Evolutionary conservation across 768 basidiomycete genomes (phyloP), one percentile per base, ranked within the genome.

Genomic region (Boletus eberwhitei): DNA sequence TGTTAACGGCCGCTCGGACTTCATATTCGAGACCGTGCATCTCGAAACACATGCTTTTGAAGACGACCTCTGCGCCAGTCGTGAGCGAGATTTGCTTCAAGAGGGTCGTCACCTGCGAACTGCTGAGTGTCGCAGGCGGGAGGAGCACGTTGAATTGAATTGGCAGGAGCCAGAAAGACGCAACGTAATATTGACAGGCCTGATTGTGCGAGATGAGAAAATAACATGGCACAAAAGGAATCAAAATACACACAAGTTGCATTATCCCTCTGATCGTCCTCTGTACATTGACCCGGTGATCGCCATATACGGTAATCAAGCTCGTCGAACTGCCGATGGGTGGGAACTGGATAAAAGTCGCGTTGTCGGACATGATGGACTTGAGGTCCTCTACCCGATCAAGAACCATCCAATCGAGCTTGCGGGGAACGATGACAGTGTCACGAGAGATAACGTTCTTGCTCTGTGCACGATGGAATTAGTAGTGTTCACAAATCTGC

Each of bases 351-450:
- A 99, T 89, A 68, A 89, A 98, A 5, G 95, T 96, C 8, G 92
- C 93, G 59, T 98, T 98, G 75, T 99, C 96, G 62, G 83, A 85
- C 94, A 97, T 98, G 67, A 94, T 83, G 5, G 85, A 79, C 72
- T 87, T 93, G 65, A 99, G 76, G 59, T 98, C 96, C 29, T 98
- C 95, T 12, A 88, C 77, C n/a, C 90, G 86, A 71, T 99, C 93
- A n/a, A 90, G 91, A 51, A 97, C 84, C 84, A 99, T 88, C 95
- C 96, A 98, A 65, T 99, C 96, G 57, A 99, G 79, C 71, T 99
- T 99, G 58, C 96, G 88, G 53, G 96, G 96, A 22, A 97, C 81
- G 52, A 98, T 89, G 6, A 93, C 91, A 16, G 92, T 93, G 68
- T 99, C 95, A 55, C 93, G 78, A 8, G 96, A 95, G 53, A 97